Base-by-base conservation (phyloP, 768 basidiomycete genomes). In the Rhizopogon vulgaris region DNA sequence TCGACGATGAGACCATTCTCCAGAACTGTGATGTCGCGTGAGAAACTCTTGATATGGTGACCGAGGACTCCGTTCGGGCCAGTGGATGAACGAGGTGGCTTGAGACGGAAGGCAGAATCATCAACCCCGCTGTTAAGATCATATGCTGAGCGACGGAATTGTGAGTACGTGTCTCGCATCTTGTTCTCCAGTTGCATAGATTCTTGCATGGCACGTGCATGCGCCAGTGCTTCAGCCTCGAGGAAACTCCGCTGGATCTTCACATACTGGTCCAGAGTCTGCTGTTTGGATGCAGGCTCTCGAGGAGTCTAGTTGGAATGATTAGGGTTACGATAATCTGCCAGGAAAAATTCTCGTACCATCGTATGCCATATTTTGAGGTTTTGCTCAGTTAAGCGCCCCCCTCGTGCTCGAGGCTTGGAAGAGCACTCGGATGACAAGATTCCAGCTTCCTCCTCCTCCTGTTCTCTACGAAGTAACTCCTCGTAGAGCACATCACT, bases 1-100 rank as follows among this genome's bases (percentile, higher is more conserved):
- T 94, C 92, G 7, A 93, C 85, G 48, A 92, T 88, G 77, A 94
- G 83, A 3, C 90, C 90, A 57, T 90, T 93, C 67, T 92, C 87
- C 18, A 94, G 78, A 9, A 94, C 72, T 0, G 90, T 89, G 12
- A 90, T 76, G 51, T 92, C 87, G 32, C 87, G 79, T 38, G 83
- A 82, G 49, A 82, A 78, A 18, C 72, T 74, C 28, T 78, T 78
- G 25, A 69, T 69, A 41, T 72, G 68, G 12, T 69, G 62, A n/a
- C 67, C 71, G 38, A 60, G 36, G 4, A 69, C 52, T 12, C 69
- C 64, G 4, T 77, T 73, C 8, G 63, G 51, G 14, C 63, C 60
- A 27, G 64, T 32, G 6, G 66, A 52, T 6, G 77, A 72, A 34
- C 73, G 71, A 25, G 83, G 79, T 24, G 83, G 76, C 63, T 82